Base-by-base conservation (phyloP, 805 yeast genomes). In the Monosporozyma aerobia region DNA sequence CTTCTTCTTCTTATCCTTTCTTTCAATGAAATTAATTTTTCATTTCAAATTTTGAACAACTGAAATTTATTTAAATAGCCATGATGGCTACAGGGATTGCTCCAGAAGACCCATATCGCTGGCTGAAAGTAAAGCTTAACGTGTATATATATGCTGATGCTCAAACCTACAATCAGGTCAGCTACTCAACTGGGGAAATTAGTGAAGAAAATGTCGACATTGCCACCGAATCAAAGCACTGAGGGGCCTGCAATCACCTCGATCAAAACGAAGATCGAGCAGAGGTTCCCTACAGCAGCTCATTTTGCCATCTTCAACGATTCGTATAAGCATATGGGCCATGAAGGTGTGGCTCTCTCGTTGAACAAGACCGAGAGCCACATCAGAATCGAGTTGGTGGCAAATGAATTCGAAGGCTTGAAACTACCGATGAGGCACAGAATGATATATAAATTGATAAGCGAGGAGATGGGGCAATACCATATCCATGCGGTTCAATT, bases 401-500 rank as follows among this genome's bases (percentile, higher is more conserved):
- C 90, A 59, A 81, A 81, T 37, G 74, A 69, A 49, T 90, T 90
- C 63, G 69, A 70, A 37, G 90, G 89, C 0, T 74, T 82, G 66
- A 68, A 74, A 11, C 74, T 80, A 63, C 92, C 96, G 0, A 69
- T 79, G 33, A 78, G 98, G 65, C 98, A 90, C 70, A 70, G 97
- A 54, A 63, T 83, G 63, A 76, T 92, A 0, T 90, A 88, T 65
- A 70, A 71, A 49, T 63, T 87, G 48, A 73, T 92, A 46, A 80
- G 79, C 51, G 87, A 87, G 30, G 97, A 90, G 63, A 70, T 90
- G 60, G 53, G 54, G 8, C 75, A 79, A 49, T 77, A 80, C 53
- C 90, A 94, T 0, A 80, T 92, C 19, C 98, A 90, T 71, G 97
- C 97, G 0, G 72, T 90, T 55, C 97, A 89, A 64, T 76, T 90